These are phyloP conservation scores for Clarireedia paspali DNA, from an alignment of 2,329 filamentous ascomycete species.

Conservation along the genomic window DNA sequence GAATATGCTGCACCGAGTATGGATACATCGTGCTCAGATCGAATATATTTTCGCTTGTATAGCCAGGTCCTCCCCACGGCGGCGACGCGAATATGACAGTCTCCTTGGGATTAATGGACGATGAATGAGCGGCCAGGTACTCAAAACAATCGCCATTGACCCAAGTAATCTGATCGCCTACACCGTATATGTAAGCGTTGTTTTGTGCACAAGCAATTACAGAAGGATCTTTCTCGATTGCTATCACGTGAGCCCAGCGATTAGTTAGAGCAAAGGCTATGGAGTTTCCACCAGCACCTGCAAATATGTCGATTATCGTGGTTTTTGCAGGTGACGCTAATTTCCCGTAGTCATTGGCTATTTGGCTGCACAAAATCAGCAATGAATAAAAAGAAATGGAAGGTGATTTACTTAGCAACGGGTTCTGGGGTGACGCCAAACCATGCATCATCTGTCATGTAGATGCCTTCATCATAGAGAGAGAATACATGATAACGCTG, in stretches of 20 bases:
- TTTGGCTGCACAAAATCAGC: constrained; percentile 44
- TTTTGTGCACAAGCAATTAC: constrained; percentile 86
- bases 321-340: constrained; percentile 24
- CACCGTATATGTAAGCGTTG: constrained; percentile 81
- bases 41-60: constrained; percentile 63
- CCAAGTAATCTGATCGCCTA: constrained; percentile 73
- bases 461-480: constrained; percentile 78
- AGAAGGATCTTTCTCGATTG: constrained; percentile 74
- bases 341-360: constrained; percentile 62
- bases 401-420: constrained; percentile 61
- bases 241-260: constrained; percentile 77
- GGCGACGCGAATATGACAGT: constrained; percentile 62
- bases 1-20: constrained; percentile 61
- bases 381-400: not conserved
- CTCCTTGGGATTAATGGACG: constrained; percentile 18
- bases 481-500: constrained; percentile 85
- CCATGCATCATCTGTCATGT: constrained; percentile 91
- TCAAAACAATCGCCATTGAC: constrained; percentile 77
- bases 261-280: constrained; percentile 85
- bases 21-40: constrained; percentile 82
- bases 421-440: constrained; percentile 94
- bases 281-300: constrained; percentile 84
- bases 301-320: constrained; percentile 76
- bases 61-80: constrained; percentile 66
- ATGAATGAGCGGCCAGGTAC: constrained; percentile 21